Evolutionary conservation across 495 filamentous ascomycete genomes (phyloP), one percentile per base, ranked within the genome.

Genomic region (Hypoxylon fragiforme): DNA sequence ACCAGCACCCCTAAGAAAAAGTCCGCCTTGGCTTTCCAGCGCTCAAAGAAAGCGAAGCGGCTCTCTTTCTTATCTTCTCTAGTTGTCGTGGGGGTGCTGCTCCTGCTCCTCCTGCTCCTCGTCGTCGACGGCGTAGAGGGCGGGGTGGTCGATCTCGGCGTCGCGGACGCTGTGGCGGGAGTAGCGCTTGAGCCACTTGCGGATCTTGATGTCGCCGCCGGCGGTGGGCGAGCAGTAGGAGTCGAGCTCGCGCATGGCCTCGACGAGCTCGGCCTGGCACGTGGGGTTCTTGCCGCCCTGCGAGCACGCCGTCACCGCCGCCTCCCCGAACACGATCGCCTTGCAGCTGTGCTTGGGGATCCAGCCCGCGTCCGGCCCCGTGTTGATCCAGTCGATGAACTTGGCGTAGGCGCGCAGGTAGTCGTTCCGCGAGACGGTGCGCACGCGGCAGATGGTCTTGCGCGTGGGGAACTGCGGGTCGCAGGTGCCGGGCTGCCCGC

Each of bases 191-290:
- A n/a, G 9, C 57, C 57, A 60, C 1, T 12, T 11, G 21, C 5
- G 2, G 50, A 60, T 54, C 3, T 3, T 1, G 44, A 60, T 60
- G 26, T 54, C 57, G 24, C 57, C 57, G 34, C 57, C 57, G 21
- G 15, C 8, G 19, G 26, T 19, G 0, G 3, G 1, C 14, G 31
- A 19, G 57, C 57, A 60, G 57, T 56, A 60, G 44, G 68, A 22
- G 40, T 66, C 57, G 57, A 67, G 46, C 32, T 68, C 60, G 35
- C 44, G 44, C 46, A 67, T 52, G 36, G 65, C 57, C 32, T 69
- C 54, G 55, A 60, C 38, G 20, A 74, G 31, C 41, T 60, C 57
- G 12, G 0, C 57, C 18, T 12, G 13, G 50, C 57, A 60, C 3
- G 57, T 50, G 6, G 57, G 57, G 50, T 60, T 53, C n/a, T n/a